These are phyloP conservation scores for Proliferodiscus dingleyae DNA, from an alignment of 2,329 filamentous ascomycete genomes.

Conservation along the genomic window DNA sequence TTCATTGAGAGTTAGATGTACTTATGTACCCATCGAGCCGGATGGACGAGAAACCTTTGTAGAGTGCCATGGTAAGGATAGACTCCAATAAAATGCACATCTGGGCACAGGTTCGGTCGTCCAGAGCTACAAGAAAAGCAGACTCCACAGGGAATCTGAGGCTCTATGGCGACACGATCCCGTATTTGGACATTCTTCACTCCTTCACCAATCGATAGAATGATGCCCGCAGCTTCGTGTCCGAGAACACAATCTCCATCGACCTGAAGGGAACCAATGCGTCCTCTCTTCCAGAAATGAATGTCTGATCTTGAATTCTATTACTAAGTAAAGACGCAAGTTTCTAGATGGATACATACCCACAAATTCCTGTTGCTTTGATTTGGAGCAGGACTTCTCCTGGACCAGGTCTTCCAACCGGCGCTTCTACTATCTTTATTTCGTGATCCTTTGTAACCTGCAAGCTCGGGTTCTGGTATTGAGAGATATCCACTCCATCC, in stretches of 20 bases:
- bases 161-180: constrained; percentile 63
- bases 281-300: constrained; percentile 62
- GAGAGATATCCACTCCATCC: neutral
- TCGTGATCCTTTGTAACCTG: constrained; percentile 57
- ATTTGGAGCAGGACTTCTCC: constrained; percentile 57
- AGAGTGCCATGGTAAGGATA: constrained; percentile 58
- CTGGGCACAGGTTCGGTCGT: constrained; percentile 59
- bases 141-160: constrained; percentile 56
- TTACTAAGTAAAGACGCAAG: neutral
- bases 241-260: constrained; percentile 52
- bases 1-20: neutral
- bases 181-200: constrained; percentile 48
- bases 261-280: constrained; percentile 58
- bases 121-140: constrained; percentile 57
- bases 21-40: constrained; percentile 53
- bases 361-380: constrained; percentile 60
- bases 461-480: constrained; percentile 45
- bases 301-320: constrained; percentile 50
- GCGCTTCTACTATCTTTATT: constrained; percentile 50
- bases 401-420: constrained; percentile 47
- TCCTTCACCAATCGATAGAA: constrained; percentile 51
- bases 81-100: constrained; percentile 56
- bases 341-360: constrained; percentile 35
- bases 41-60: constrained; percentile 57
- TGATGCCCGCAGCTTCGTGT: constrained; percentile 47